A percentile compares a stretch with the other conserved stretches of the same genome.
phyloP scores from a whole-genome alignment of 2,329 filamentous ascomycete genomes.

The Pyricularia sp. region DNA sequence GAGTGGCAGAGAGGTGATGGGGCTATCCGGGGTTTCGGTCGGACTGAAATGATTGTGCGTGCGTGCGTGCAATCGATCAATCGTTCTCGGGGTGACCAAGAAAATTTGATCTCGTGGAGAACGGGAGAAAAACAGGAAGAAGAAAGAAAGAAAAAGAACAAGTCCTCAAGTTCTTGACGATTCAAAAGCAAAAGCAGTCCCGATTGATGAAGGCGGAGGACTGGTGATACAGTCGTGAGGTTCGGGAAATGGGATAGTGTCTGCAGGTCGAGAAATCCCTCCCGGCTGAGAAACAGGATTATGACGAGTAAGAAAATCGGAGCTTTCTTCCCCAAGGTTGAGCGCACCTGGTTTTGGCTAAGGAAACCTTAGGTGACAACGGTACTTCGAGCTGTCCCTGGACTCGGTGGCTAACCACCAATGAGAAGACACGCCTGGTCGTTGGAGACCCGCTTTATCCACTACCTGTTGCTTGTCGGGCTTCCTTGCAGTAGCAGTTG shows the following conservation, averaged over 20 bases:
- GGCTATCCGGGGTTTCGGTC: neutral
- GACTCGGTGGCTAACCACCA: neutral
- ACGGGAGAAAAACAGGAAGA: neutral
- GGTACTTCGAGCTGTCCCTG: neutral
- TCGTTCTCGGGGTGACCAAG: neutral
- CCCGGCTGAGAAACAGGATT: neutral
- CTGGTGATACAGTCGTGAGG: neutral
- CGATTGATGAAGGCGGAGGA: neutral
- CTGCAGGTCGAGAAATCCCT: neutral
- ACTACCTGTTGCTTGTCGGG: neutral
- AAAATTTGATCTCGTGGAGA: neutral
- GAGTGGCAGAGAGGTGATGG: neutral
- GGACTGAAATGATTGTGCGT: neutral
- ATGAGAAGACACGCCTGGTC: neutral
- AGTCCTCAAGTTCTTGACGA: neutral
- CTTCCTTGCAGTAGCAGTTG: neutral
- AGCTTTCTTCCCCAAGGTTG: neutral
- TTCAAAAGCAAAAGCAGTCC: neutral
- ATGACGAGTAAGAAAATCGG: conserved; percentile 2
- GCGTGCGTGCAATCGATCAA: neutral
- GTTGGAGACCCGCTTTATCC: neutral
- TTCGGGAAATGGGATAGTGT: neutral
- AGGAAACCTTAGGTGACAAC: neutral
- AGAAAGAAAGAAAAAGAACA: neutral
- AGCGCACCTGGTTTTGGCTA: no score